Evolutionary conservation across 139 green algal species (phyloP), one percentile per base, ranked within the genome.

Genomic region (Volvox africanus): DNA sequence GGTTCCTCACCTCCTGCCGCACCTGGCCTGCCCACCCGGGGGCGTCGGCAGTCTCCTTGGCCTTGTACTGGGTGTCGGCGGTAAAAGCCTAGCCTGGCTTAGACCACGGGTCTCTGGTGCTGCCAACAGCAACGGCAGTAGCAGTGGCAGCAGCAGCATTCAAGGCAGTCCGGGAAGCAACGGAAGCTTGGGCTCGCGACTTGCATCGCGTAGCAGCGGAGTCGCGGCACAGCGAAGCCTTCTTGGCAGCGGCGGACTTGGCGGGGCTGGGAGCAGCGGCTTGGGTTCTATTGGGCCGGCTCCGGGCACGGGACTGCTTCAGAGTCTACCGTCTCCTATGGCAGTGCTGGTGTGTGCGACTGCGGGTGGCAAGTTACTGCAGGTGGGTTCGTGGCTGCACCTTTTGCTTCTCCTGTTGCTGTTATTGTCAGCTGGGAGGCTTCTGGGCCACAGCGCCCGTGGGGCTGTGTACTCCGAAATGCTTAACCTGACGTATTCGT

Each of bases 311-410:
- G 80, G 37, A 14, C 18, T 26, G 14, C 21, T 22, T 50, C 80
- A 75, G 80, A 6, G 24, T 55, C 28, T 87, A 61, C 82, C 82
- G 32, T 0, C 82, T 2, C 82, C 82, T 2, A 78, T 87, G 82
- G 82, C 77, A 61, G 82, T 13, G 61, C 61, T 87, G 30, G 55
- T 87, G 82, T 61, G 61, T 33, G 82, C 16, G 3, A 33, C 30
- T 20, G 82, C n/a, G 61, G n/a, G 19, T 9, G 33, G 82, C 32
- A 87, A 87, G 82, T 16, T 87, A 22, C 32, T 87, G 82, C 82
- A 87, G 82, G 82, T 77, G 82, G 5, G 82, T 86, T 26, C 3
- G n/a, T 36, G 79, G 65, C n/a, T n/a, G n/a, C n/a, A n/a, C n/a
- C n/a, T n/a, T n/a, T n/a, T n/a, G n/a, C n/a, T n/a, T n/a, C n/a